phyloP scores from a whole-genome alignment of 805 yeast genomes.

The Metschnikowia lochheadii region DNA sequence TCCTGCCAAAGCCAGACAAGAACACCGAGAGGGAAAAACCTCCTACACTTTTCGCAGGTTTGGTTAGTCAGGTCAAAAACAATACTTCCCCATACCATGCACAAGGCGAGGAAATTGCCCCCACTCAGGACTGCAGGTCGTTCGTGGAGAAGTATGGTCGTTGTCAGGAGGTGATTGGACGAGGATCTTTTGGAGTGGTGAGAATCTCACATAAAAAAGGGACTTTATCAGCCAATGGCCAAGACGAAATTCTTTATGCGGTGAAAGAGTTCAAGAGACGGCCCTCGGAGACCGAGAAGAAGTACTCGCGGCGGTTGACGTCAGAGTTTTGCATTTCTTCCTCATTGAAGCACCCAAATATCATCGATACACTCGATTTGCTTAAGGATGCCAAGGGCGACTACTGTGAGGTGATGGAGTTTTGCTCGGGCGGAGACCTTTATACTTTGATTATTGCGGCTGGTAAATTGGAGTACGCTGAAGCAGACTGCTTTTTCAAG shows the following conservation, averaged over 20 bases:
- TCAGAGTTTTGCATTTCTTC: slow-evolving; percentile 82
- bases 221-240: slow-evolving; percentile 8
- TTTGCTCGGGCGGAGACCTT: slow-evolving; percentile 77
- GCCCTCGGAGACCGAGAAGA: slow-evolving; percentile 58
- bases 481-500: slow-evolving; percentile 88
- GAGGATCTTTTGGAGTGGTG: slow-evolving; percentile 93
- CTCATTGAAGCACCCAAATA: slow-evolving; percentile 71
- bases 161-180: slow-evolving; percentile 91
- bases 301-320: slow-evolving; percentile 69
- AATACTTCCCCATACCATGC: slow-evolving; percentile 24
- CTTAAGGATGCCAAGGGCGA: slow-evolving; percentile 79
- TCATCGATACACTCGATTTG: slow-evolving; percentile 71
- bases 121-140: slow-evolving; percentile 43
- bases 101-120: slow-evolving; percentile 13
- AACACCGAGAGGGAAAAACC: slow-evolving; percentile 36
- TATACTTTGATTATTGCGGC: slow-evolving; percentile 69
- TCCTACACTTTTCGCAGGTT: slow-evolving; percentile 68
- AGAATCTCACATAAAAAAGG: slow-evolving; percentile 75
- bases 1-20: slow-evolving; percentile 26
- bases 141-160: slow-evolving; percentile 88
- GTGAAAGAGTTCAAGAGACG: slow-evolving; percentile 79
- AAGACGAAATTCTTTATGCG: slow-evolving; percentile 60
- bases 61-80: slow-evolving; percentile 54
- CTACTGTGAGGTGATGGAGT: slow-evolving; percentile 83
- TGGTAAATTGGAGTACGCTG: slow-evolving; percentile 75